Evolutionary conservation across 805 yeast genomes (phyloP), one percentile per base, ranked within the genome.

Genomic region (Suhomyces pyralidae): DNA sequence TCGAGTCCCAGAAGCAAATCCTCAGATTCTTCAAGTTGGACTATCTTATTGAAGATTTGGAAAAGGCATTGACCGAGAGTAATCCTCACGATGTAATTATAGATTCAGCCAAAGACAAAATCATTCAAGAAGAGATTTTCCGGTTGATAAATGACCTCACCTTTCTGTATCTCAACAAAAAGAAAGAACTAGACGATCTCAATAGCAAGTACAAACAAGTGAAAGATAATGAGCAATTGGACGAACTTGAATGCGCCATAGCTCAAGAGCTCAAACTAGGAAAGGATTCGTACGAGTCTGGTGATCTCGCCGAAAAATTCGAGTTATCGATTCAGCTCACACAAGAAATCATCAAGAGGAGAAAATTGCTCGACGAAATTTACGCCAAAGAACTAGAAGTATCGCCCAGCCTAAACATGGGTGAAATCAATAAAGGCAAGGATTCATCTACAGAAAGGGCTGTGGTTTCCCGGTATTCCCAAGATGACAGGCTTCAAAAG

Each of bases 91-190:
- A 58, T 17, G 60, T 57, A 34, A 47, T 58, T 5, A 26, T 57
- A 22, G 76, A 71, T 55, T 46, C 59, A 14, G 58, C 64, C 28
- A 55, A 66, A 45, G 77, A 72, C 54, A 55, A 61, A 47, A 60
- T 74, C 9, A 65, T 75, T 19, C 79, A 75, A 55, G 79, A 71
- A 17, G 79, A 75, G 53, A 71, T 75, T 20, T 61, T 63, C 51
- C 58, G 79, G 25, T 60, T 75, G 43, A 53, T 67, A n/a, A 74
- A 74, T 48, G 79, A 75, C 54, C 61, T 74, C 50, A 61, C 68
- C 5, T 75, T 64, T 49, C 78, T 73, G 56, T 59, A 59, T 15
- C 58, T 73, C 32, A 68, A 67, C 45, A 60, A 66, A 49, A 60
- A 62, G 51, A 70, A 74, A 20, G 74, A 71, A 32, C 57, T 71